phyloP scores from a whole-genome alignment of 495 filamentous ascomycete species.

The Annulohypoxylon bovei region DNA sequence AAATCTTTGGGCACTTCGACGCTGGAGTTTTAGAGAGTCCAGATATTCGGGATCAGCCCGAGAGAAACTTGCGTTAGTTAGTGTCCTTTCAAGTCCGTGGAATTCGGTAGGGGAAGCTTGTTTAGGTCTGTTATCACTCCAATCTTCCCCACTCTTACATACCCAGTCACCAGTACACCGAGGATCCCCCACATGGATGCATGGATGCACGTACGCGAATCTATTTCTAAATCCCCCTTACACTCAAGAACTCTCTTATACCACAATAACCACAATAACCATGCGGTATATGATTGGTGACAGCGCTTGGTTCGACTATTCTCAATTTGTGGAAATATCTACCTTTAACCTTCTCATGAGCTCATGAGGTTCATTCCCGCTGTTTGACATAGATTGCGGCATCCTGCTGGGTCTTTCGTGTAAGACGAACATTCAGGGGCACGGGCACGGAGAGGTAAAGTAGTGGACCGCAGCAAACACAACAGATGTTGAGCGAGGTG shows the following conservation, averaged over 20 bases:
- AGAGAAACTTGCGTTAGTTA: not conserved
- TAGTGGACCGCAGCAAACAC: conserved; percentile 11
- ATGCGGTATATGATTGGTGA: too few relatives aligned
- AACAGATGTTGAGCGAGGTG: conserved; percentile 27
- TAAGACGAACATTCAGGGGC: conserved; percentile 12
- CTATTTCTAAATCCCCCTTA: not conserved
- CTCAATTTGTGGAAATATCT: too few relatives aligned
- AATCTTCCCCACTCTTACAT: conserved; percentile 1
- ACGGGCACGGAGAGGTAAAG: not conserved
- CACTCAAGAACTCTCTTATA: not conserved
- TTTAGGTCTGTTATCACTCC: conserved; percentile 4
- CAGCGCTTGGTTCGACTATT: too few relatives aligned
- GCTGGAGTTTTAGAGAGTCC: not conserved
- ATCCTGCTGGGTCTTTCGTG: conserved; percentile 13
- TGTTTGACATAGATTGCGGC: conserved; percentile 28
- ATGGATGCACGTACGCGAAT: not conserved
- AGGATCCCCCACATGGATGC: not conserved
- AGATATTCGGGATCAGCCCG: conserved; percentile 6
- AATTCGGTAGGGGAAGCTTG: conserved; percentile 14
- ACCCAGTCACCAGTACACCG: not conserved
- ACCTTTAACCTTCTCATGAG: too few relatives aligned
- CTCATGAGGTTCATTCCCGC: conserved; percentile 14
- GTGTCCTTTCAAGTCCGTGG: not conserved
- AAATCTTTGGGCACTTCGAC: not conserved
- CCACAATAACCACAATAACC: too few relatives aligned